Percentiles rank a stretch among this genome's conserved stretches.
Evolutionary conservation across 2,329 filamentous ascomycete species (phyloP).

Genomic region (Boeremia lycopersici): DNA sequence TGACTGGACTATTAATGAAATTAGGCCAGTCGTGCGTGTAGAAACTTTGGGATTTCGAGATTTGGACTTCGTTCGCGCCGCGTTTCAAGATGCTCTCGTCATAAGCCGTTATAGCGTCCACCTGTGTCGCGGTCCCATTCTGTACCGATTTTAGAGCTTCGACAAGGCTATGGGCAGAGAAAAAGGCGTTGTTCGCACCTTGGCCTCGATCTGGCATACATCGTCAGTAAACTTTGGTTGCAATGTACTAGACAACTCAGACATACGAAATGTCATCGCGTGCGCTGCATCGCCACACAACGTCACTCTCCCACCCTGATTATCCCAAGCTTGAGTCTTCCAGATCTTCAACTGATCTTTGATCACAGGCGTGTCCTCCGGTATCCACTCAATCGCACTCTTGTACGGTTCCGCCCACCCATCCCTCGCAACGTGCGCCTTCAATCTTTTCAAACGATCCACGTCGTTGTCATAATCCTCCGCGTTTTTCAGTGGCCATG

Average conservation of each 20-base stretch:
- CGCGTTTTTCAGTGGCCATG: conserved; percentile 34
- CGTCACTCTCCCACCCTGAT: conserved; percentile 39
- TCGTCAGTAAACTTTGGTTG: neutral
- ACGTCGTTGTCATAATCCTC: conserved; percentile 38
- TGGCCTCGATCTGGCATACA: conserved; percentile 42
- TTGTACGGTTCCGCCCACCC: conserved; percentile 44
- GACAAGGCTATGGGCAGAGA: conserved; percentile 39
- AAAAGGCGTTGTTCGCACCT: conserved; percentile 47
- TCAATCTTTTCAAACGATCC: conserved; percentile 31
- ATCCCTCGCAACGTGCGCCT: conserved; percentile 33
- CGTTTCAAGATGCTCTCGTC: conserved; percentile 36
- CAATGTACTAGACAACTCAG: neutral
- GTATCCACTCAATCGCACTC: conserved; percentile 42
- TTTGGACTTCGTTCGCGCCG: conserved; percentile 40
- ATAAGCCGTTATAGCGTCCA: conserved; percentile 33
- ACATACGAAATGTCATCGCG: conserved; percentile 48
- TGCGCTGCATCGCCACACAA: conserved; percentile 49
- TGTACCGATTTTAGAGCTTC: conserved; percentile 30
- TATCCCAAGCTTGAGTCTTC: conserved; percentile 45
- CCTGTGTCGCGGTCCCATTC: conserved; percentile 4
- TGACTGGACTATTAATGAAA: conserved; percentile 38
- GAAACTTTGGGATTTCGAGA: conserved; percentile 40
- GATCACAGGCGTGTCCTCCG: conserved; percentile 35
- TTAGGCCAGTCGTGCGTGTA: conserved; percentile 42
- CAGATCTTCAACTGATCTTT: conserved; percentile 45